Base-by-base conservation (phyloP, 768 basidiomycete genomes). In the Lyophyllum atratum region DNA sequence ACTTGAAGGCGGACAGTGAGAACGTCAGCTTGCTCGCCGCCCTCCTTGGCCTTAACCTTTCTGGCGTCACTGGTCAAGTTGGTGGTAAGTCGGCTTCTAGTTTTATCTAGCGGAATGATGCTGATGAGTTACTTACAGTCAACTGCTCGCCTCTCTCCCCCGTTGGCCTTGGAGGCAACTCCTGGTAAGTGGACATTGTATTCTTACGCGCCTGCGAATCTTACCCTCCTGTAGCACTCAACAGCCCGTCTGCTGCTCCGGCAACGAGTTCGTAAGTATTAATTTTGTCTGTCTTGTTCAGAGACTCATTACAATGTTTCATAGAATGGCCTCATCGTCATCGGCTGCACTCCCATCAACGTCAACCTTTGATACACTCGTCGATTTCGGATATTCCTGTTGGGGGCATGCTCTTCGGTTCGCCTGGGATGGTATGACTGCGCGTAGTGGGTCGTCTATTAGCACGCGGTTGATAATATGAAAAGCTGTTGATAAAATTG, bases 231-330 rank as follows among this genome's bases (percentile, higher is more conserved):
- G 7, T 34, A 63, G 66, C 53, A 21, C 34, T 24, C 21, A 54
- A 12, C 62, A 67, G 33, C 24, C 66, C 12, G 66, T 49, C 29
- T 67, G 64, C 57, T 67, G 66, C 57, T 50, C 54, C 7, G 17
- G 39, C n/a, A 64, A 60, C 42, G 43, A 39, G 24, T 67, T 56
- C 24, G 66, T 62, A 55, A 61, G 65, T 58, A 12, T 3, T 19
- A 12, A 3, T 39, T 17, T 25, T 29, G 43, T 11, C 40, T n/a
- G 24, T 24, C 37, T 21, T n/a, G 9, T 19, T 40, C 11, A 25
- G 4, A 40, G 11, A 19, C 39, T 19, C 10, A 40, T n/a, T 40
- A n/a, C 4, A 15, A 40, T 10, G 39, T 3, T 40, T 40, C 17
- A 24, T 29, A 60, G 59, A 56, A 49, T 21, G 59, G 59, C 33